A percentile compares a stretch with the other conserved stretches of the same genome.
These are phyloP conservation scores for Fusarium foetens DNA, from an alignment of 2,329 filamentous ascomycete genomes.

Conservation along the genomic window DNA sequence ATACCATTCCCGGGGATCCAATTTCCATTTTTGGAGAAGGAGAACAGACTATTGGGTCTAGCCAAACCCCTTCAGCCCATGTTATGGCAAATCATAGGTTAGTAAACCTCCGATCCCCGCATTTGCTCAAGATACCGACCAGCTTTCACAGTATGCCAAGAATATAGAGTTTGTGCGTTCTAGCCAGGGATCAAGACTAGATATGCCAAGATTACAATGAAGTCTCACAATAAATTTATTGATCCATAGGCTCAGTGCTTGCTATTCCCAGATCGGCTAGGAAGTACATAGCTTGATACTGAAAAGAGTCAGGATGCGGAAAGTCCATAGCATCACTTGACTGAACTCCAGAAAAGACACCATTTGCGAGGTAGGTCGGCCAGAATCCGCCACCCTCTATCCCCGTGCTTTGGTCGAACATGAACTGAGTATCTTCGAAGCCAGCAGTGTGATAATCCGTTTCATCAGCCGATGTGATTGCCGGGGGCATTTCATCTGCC, in stretches of 20 bases:
- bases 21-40: background rate
- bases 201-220: fast-evolving
- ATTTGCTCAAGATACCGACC: background rate
- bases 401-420: no score
- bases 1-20: fast-evolving
- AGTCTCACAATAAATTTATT: fast-evolving
- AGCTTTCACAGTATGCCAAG: fast-evolving
- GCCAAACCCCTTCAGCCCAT: no score
- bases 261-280: conserved; percentile 16
- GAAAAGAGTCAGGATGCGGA: conserved; percentile 13
- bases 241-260: background rate
- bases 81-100: background rate
- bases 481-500: no score
- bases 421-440: no score
- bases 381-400: conserved; percentile 7
- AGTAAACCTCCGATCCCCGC: background rate
- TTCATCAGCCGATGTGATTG: no score
- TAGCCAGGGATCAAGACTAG: fast-evolving
- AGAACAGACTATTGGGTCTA: background rate
- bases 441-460: no score
- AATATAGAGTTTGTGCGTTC: fast-evolving
- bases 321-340: conserved; percentile 1
- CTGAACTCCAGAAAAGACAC: background rate
- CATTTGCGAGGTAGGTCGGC: conserved; percentile 3
- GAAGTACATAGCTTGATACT: conserved; percentile 27